Base-by-base conservation (phyloP, 2,329 filamentous ascomycete species). In the Pyricularia grisea region DNA sequence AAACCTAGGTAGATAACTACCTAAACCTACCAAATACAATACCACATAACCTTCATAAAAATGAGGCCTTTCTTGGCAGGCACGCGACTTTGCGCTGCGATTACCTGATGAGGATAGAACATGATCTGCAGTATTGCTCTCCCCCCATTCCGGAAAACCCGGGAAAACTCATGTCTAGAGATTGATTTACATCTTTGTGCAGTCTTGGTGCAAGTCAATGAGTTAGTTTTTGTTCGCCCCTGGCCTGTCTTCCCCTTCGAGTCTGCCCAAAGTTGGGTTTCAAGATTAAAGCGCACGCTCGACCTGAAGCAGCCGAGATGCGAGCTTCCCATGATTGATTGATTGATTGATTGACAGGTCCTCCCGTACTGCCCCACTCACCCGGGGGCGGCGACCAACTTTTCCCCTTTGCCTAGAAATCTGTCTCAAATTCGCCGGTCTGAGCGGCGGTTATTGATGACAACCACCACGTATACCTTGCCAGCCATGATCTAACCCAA, bases 231-330 rank as follows among this genome's bases (percentile, higher is more conserved):
- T 4, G 14, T 36, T 36, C 42, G 14, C 17, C 7, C 17, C 42
- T 50, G 42, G 42, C 20, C 42, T 50, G 17, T n/a, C 14, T n/a
- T 36, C 11, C 42, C 42, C 42, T 20, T 50, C 42, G 42, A 50
- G 9, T 50, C 42, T 50, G 42, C 7, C 17, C 42, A 50, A 50
- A 50, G 42, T n/a, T 50, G 42, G 17, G 42, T 50, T 50, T 50
- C 42, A 50, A 50, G 6, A n/a, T 12, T 7, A 27, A 61, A 61
- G 25, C 10, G n/a, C 7, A 27, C 25, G 58, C 23, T 61, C 58
- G 58, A 61, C 58, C 58, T 61, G 58, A 61, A 61, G 58, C 58
- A 61, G 58, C 58, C 58, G 58, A 61, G 58, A 61, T 61, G 58
- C 25, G 23, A 23, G 10, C 27, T 25, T 6, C 17, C 42, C 42